phyloP scores from a whole-genome alignment of 441 rosid species.

The Populus hybrid region DNA sequence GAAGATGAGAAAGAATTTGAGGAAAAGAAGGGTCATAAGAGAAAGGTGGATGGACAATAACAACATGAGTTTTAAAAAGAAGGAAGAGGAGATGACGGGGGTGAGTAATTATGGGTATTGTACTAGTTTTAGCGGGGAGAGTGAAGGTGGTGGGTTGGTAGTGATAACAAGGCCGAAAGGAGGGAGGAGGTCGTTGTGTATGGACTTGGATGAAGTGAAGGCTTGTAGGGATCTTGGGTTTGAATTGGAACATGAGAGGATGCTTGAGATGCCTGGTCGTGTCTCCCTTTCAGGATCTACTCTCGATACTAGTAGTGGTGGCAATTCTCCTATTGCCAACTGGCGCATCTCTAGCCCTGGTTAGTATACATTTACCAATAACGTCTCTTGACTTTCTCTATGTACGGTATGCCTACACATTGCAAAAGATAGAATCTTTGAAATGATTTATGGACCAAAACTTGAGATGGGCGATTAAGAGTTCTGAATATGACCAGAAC shows the following conservation, averaged over 20 bases:
- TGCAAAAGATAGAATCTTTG: not conserved
- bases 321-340: constrained; percentile 74
- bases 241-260: constrained; percentile 64
- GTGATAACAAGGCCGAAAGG: constrained; percentile 77
- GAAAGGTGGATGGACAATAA: constrained; percentile 20
- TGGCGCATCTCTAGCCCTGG: constrained; percentile 97
- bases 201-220: constrained; percentile 74
- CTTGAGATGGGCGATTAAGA: not conserved
- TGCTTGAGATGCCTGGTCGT: constrained; percentile 52
- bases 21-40: constrained; percentile 23
- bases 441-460: too few species aligned
- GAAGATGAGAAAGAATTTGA: constrained; percentile 30
- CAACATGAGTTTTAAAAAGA: constrained; percentile 7
- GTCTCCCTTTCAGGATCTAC: constrained; percentile 59
- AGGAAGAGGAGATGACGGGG: constrained; percentile 19
- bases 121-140: constrained; percentile 43
- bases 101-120: constrained; percentile 17
- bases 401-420: not conserved
- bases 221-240: constrained; percentile 87
- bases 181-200: constrained; percentile 58
- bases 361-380: constrained; percentile 19
- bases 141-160: constrained; percentile 51
- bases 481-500: not conserved
- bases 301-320: constrained; percentile 74
- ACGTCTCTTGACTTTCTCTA: not conserved